Base-by-base conservation (phyloP, 768 basidiomycete species). In the Ramaria rubella region DNA sequence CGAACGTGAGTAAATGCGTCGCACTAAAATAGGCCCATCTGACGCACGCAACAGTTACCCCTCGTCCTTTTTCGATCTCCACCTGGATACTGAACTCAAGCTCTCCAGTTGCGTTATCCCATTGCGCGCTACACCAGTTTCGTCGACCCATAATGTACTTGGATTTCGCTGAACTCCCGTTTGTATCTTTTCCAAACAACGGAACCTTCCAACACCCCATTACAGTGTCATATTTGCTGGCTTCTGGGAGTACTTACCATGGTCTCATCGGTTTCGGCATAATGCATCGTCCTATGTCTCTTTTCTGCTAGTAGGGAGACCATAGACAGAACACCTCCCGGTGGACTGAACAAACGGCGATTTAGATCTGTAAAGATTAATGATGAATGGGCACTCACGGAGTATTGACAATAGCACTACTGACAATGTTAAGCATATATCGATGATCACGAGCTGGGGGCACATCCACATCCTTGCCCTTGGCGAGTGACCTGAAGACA, bases 361-460 rank as follows among this genome's bases (percentile, higher is more conserved):
- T 5, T 48, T 48, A 8, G 17, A 27, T 8, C 23, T 42, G 24
- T 21, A 19, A 24, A 2, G 34, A 9, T 33, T 36, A 40, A 5
- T 3, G 24, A n/a, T 24, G 26, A 14, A 19, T 40, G 12, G 58
- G 7, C 9, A 75, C 87, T 66, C 65, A 86, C 87, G 95, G 94
- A 5, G 95, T 96, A 66, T 96, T 95, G 48, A 99, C 95, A 60
- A 99, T 98, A 14, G 95, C 95, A 64, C 90, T 92, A 4, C 89
- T 83, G 8, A 91, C 80, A 31, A 94, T 73, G 62, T 95, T 94
- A 46, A 94, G 67, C 94, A 98, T 97, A 69, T 90, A 96, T 44
- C 92, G 81, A 65, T 82, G 73, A 68, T 97, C 96, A 24, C 69
- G 61, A 1, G 69, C 65, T 1, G 90, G 82, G 3, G 73, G 67